Percentiles rank a stretch among this genome's conserved stretches.
Conservation (phyloP, 2,329 filamentous ascomycete genomes). For the Beauveria caledonica region DNA sequence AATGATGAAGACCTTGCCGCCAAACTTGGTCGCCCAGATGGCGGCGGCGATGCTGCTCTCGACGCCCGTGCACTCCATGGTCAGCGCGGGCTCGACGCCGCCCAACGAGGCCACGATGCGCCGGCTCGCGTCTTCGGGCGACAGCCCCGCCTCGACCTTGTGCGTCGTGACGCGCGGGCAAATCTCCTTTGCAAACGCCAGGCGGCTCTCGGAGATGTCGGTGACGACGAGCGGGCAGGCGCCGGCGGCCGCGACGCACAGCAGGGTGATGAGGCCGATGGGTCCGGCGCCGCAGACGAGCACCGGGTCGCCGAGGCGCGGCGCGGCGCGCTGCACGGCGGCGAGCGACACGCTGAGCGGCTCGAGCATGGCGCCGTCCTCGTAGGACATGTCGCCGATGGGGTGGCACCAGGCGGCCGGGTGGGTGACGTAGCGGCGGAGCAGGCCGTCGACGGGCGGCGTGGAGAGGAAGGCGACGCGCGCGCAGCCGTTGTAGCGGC, state of each 20-base stretch:
- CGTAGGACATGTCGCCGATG: slow-evolving; percentile 84
- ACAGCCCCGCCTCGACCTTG: slow-evolving; percentile 55
- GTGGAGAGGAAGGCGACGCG: slow-evolving; percentile 81
- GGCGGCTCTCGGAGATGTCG: slow-evolving; percentile 80
- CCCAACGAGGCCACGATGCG: slow-evolving; percentile 60
- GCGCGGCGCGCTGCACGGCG: slow-evolving; percentile 72
- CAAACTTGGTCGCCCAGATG: slow-evolving; percentile 89
- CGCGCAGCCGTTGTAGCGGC: slow-evolving; percentile 92
- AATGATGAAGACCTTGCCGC: no score
- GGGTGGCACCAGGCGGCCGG: slow-evolving; percentile 94
- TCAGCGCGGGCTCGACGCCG: slow-evolving; percentile 71
- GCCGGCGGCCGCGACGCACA: slow-evolving; percentile 78
- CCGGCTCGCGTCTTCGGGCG: slow-evolving; percentile 60
- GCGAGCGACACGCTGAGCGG: slow-evolving; percentile 84
- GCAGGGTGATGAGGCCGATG: slow-evolving; percentile 81
- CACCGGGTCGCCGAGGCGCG: slow-evolving; percentile 78
- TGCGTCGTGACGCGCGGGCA: slow-evolving; percentile 74
- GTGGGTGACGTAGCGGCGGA: slow-evolving; percentile 91
- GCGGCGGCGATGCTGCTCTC: slow-evolving; percentile 80
- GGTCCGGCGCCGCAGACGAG: slow-evolving; percentile 89
- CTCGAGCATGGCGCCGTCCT: slow-evolving; percentile 85
- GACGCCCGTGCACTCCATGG: slow-evolving; percentile 90
- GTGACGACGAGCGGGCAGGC: slow-evolving; percentile 89
- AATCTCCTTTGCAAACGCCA: slow-evolving; percentile 77
- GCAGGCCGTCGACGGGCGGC: slow-evolving; percentile 76